Conservation (phyloP, 2,329 filamentous ascomycete genomes). For the Alternaria postmessia region DNA sequence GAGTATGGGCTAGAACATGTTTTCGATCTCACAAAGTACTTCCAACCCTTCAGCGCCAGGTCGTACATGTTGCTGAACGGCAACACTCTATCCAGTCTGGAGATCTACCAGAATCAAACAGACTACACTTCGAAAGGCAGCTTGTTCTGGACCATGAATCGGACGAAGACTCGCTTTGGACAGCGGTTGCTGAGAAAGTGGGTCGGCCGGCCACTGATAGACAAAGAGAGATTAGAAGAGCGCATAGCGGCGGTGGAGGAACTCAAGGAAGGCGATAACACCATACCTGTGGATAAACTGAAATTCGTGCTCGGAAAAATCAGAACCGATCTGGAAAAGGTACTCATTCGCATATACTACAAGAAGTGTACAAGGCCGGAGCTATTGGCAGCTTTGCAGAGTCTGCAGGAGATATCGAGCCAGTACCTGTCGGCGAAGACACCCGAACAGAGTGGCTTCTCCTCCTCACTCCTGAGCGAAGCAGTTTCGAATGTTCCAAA, state of each 20-base stretch:
- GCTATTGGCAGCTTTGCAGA: slow-evolving; percentile 83
- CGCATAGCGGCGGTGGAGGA: slow-evolving; percentile 88
- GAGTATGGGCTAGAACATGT: slow-evolving; percentile 96
- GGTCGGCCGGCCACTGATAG: slow-evolving; percentile 89
- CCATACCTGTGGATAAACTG: slow-evolving; percentile 74
- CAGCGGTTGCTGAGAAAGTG: slow-evolving; percentile 89
- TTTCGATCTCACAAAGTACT: slow-evolving; percentile 95
- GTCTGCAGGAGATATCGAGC: slow-evolving; percentile 79
- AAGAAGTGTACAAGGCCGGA: slow-evolving; percentile 93
- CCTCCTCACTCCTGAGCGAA: slow-evolving; percentile 71
- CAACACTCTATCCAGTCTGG: slow-evolving; percentile 90
- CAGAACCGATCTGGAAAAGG: slow-evolving; percentile 87
- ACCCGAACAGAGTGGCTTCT: slow-evolving; percentile 74
- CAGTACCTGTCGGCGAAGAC: slow-evolving; percentile 75
- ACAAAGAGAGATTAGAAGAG: slow-evolving; percentile 76
- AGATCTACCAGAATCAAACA: slow-evolving; percentile 95
- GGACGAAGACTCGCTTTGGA: slow-evolving; percentile 89
- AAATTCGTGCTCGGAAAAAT: slow-evolving; percentile 74
- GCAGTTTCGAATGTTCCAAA: slow-evolving; percentile 78
- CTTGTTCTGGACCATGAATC: slow-evolving; percentile 93
- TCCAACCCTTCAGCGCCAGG: slow-evolving; percentile 90
- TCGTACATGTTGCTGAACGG: slow-evolving; percentile 97
- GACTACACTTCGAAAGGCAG: slow-evolving; percentile 86
- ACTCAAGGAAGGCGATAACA: slow-evolving; percentile 73
- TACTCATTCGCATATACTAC: slow-evolving; percentile 94